Evolutionary conservation across 2,329 filamentous ascomycete species (phyloP).

Genomic region (Trichoderma breve): DNA sequence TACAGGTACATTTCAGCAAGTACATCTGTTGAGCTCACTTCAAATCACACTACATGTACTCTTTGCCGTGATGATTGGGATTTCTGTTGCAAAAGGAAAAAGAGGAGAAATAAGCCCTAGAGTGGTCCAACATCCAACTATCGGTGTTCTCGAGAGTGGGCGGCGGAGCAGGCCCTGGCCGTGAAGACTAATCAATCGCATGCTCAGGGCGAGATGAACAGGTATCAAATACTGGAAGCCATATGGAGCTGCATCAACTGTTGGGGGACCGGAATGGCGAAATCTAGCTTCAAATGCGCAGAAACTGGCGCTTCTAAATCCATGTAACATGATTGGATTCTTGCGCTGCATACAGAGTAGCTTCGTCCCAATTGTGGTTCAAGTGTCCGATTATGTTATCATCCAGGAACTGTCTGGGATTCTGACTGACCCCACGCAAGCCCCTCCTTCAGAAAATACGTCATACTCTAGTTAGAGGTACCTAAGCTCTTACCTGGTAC

Average conservation of each 20-base stretch:
- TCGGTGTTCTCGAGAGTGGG: background rate
- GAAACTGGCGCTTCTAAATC: background rate
- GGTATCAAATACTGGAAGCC: background rate
- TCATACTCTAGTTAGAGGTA: background rate
- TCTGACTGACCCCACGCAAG: background rate
- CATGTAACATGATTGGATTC: background rate
- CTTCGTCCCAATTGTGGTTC: background rate
- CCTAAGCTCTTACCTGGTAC: background rate
- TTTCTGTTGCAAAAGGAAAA: background rate
- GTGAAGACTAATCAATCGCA: background rate
- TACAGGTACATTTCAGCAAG: background rate
- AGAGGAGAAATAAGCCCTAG: conserved; percentile 9
- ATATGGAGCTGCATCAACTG: background rate
- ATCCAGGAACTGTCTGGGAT: background rate
- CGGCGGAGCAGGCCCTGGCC: background rate
- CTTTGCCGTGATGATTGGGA: background rate
- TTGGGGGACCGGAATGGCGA: background rate
- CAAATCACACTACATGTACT: background rate
- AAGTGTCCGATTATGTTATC: background rate
- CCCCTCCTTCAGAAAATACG: background rate
- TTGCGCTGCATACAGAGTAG: background rate
- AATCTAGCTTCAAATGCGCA: background rate
- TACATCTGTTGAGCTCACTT: background rate
- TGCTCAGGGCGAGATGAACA: background rate
- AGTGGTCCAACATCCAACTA: background rate